A percentile compares a stretch with the other conserved stretches of the same genome.
Evolutionary conservation across 257 asterid species (phyloP).

Genomic region (Parsonsia alboflavescens): DNA sequence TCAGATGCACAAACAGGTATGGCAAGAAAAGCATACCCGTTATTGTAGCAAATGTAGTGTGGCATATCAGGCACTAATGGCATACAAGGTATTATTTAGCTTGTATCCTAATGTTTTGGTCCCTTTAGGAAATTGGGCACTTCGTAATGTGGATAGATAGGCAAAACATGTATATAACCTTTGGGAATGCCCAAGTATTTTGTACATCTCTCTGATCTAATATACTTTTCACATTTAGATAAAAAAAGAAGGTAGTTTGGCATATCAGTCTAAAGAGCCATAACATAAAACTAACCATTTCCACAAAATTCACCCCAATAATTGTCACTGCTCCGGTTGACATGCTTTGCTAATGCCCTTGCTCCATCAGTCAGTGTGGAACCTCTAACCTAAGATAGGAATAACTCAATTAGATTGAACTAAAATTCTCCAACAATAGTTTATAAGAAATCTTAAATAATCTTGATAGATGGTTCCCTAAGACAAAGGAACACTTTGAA

Average conservation of each 20-base stretch:
- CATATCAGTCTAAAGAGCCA: conserved; percentile 12
- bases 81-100: no score
- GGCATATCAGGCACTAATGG: no score
- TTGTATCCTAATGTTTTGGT: no score
- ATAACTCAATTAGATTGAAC: conserved; percentile 15
- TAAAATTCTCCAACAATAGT: neutral
- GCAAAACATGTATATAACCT: no score
- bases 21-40: conserved; percentile 2
- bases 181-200: no score
- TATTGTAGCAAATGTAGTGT: conserved; percentile 13
- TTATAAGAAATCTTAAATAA: neutral
- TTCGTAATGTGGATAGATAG: no score
- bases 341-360: conserved; percentile 86
- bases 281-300: conserved; percentile 51
- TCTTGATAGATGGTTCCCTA: neutral
- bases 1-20: neutral
- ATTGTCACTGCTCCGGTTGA: conserved; percentile 54
- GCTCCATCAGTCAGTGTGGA: conserved; percentile 68
- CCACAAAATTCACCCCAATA: conserved; percentile 70
- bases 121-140: no score
- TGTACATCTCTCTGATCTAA: no score
- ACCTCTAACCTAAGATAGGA: conserved; percentile 56
- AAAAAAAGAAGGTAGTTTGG: neutral
- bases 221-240: no score
- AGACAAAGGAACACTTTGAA: neutral